Evolutionary conservation across 495 filamentous ascomycete genomes (phyloP).

Genomic region (Cercophora newfieldiana): DNA sequence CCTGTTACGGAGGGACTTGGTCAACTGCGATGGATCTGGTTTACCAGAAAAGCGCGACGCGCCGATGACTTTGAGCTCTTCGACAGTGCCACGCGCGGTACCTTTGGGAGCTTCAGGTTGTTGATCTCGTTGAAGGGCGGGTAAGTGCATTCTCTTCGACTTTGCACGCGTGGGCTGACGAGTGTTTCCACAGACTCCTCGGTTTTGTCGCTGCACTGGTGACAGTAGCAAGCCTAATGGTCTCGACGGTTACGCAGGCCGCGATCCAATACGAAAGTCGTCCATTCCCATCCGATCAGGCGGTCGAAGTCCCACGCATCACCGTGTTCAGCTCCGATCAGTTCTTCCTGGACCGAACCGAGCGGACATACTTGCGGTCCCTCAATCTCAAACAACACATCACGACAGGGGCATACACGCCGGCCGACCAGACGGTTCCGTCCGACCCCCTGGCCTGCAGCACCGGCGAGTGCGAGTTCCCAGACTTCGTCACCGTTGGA

Average conservation of each 20-base stretch:
- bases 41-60: conserved; percentile 31
- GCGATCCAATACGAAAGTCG: not conserved
- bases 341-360: conserved; percentile 4
- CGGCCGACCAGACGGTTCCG: not conserved
- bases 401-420: not conserved
- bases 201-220: conserved; percentile 3
- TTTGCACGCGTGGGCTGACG: not conserved
- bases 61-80: conserved; percentile 40
- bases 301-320: not conserved
- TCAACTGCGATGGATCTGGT: conserved; percentile 49
- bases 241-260: conserved; percentile 10
- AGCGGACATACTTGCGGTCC: not conserved
- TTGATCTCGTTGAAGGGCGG: conserved; percentile 25
- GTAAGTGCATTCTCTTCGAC: not conserved
- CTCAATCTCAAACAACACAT: conserved; percentile 3
- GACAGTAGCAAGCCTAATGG: not conserved
- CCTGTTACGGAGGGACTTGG: conserved; percentile 36
- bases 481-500: conserved; percentile 8
- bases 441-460: not conserved
- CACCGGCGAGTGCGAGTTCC: conserved; percentile 7
- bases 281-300: not conserved
- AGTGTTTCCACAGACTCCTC: not conserved
- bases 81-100: conserved; percentile 42
- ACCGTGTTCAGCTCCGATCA: conserved; percentile 5
- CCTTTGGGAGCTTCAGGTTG: conserved; percentile 35